Base-by-base conservation (phyloP, 2,329 filamentous ascomycete species). In the Fusarium hostae region DNA sequence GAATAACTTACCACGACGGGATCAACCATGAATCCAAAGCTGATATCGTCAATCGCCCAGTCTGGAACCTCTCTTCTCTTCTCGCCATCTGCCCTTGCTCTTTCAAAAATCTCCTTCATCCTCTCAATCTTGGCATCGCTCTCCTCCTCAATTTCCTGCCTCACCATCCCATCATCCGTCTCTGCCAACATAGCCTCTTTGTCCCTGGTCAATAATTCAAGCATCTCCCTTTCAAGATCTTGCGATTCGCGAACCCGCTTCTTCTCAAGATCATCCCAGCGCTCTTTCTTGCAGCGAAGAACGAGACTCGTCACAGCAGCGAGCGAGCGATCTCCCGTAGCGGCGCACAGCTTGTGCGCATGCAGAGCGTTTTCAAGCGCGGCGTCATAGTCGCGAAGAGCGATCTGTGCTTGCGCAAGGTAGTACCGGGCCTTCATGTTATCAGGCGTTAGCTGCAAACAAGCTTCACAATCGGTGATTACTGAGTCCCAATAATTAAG, bases 341-440 rank as follows among this genome's bases (percentile, higher is more conserved):
- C 82, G 22, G 90, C 84, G 79, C 92, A 94, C 9, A 92, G 82
- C 7, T 88, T 83, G 81, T 97, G 97, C 12, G 95, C 95, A 40
- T 83, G 86, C 28, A 91, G 84, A 2, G 93, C 94, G 63, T 89
- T 89, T 2, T 85, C 81, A 18, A 97, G 86, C 0, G 95, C 94
- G 77, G 91, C 91, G 64, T 93, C 89, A 39, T 89, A 91, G 63
- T 82, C 79, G 47, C 71, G 72, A 4, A 97, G 86, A 2, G 87
- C 87, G n/a, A 97, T 85, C 72, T 97, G 90, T 1, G 95, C 94
- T 81, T 97, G 92, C 6, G 94, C 91, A 30, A 97, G 88, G 78
- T 94, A 93, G 81, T 92, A 97, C 77, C 90, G 89, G 11, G 93
- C 94, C 82, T 98, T 98, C 84, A 97, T 91, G 75, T 88, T 90